These are phyloP conservation scores for Phytophthora sansomeana DNA, from an alignment of 352 stramenopile genomes.

Conservation along the genomic window DNA sequence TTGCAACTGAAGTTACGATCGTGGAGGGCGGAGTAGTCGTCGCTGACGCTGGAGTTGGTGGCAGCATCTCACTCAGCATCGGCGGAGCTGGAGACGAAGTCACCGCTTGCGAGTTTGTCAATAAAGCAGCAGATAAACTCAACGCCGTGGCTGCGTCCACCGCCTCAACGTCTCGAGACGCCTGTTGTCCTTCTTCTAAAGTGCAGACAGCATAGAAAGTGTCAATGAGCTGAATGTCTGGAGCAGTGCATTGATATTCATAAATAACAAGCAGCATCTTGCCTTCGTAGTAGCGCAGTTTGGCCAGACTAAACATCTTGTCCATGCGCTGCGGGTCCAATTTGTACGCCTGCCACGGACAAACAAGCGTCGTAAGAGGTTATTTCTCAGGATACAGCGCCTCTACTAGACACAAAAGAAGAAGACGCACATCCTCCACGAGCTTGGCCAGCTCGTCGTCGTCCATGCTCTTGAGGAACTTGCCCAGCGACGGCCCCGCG, in stretches of 20 bases:
- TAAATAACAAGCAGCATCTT: neutral
- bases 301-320: constrained; percentile 51
- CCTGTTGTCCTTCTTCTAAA: constrained; percentile 23
- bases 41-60: neutral
- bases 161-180: constrained; percentile 9
- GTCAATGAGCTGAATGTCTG: neutral
- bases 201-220: neutral
- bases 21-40: constrained; percentile 3
- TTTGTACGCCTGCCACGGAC: constrained; percentile 50
- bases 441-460: constrained; percentile 63
- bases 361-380: neutral
- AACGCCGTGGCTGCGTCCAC: constrained; percentile 19
- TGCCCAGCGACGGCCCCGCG: constrained; percentile 54
- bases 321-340: constrained; percentile 63
- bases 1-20: constrained; percentile 4
- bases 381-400: neutral
- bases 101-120: constrained; percentile 9
- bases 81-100: constrained; percentile 13
- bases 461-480: constrained; percentile 65
- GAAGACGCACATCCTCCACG: constrained; percentile 48
- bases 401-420: neutral
- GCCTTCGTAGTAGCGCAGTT: constrained; percentile 51
- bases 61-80: constrained; percentile 30
- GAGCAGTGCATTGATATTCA: neutral
- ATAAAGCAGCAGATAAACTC: constrained; percentile 19